Conservation (phyloP, 768 basidiomycete species). For the Pleurotus tuber-regium region DNA sequence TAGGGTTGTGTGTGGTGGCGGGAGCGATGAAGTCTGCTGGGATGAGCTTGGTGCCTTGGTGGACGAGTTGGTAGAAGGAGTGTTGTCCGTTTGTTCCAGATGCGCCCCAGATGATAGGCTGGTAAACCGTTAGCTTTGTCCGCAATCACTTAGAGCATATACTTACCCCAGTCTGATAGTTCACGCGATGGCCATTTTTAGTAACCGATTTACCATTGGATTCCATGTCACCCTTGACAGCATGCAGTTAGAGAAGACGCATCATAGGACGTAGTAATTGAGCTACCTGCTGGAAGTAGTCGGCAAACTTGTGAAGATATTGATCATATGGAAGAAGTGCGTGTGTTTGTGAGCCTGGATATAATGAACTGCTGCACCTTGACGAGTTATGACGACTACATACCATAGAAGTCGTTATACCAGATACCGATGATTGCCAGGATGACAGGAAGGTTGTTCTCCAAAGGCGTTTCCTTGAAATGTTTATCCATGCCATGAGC, state of each 20-base stretch:
- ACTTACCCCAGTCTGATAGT: slow-evolving; percentile 94
- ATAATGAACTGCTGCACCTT: neutral
- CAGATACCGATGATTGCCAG: slow-evolving; percentile 90
- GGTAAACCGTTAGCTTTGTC: slow-evolving; percentile 8
- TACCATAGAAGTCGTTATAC: slow-evolving; percentile 98
- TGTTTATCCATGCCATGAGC: slow-evolving; percentile 99
- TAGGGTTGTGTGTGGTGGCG: slow-evolving; percentile 86
- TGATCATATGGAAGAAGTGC: slow-evolving; percentile 97
- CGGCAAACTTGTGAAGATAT: slow-evolving; percentile 98
- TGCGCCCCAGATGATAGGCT: slow-evolving; percentile 99
- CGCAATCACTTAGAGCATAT: neutral
- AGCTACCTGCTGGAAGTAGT: slow-evolving; percentile 94
- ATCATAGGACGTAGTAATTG: neutral
- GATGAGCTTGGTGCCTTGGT: slow-evolving; percentile 91
- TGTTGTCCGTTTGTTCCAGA: slow-evolving; percentile 99
- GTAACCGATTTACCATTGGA: slow-evolving; percentile 98
- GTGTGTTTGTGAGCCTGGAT: slow-evolving; percentile 84
- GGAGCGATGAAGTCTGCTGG: slow-evolving; percentile 93
- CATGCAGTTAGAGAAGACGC: neutral
- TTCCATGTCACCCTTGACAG: slow-evolving; percentile 91
- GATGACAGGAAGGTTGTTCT: slow-evolving; percentile 90
- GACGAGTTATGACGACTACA: slow-evolving; percentile 8
- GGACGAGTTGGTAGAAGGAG: slow-evolving; percentile 98
- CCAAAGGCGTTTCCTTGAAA: slow-evolving; percentile 84
- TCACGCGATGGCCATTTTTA: slow-evolving; percentile 87